Evolutionary conservation across 176 grass and related monocot genomes (phyloP).

Genomic region (Alopecurus myosuroides): DNA sequence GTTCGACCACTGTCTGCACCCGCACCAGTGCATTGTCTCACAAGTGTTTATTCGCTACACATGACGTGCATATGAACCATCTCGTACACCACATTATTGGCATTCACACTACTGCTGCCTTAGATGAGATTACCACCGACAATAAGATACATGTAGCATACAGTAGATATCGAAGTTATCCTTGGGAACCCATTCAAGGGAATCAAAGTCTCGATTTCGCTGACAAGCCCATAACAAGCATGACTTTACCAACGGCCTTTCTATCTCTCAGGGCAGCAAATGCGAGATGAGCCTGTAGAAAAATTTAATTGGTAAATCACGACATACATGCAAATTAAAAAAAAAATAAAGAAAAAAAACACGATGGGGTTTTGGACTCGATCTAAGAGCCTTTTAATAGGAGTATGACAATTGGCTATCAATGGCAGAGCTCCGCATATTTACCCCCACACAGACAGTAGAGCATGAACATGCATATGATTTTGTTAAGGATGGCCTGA

Average conservation of each 20-base stretch:
- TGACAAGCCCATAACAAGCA: conserved; percentile 48
- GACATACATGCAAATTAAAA: background rate
- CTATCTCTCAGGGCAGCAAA: conserved; percentile 84
- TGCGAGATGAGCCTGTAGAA: conserved; percentile 72
- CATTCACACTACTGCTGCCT: background rate
- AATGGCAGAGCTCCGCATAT: background rate
- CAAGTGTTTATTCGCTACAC: background rate
- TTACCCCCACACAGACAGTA: background rate
- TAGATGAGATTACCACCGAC: background rate
- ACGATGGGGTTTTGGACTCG: background rate
- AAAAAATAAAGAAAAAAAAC: no score
- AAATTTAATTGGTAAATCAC: background rate
- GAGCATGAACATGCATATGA: background rate
- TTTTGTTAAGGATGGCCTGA: background rate
- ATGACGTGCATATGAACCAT: background rate
- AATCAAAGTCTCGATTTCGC: conserved; percentile 68
- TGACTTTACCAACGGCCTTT: conserved; percentile 79
- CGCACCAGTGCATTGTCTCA: background rate
- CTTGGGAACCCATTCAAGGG: background rate
- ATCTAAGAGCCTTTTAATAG: background rate
- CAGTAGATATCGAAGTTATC: background rate
- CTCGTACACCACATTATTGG: conserved; percentile 2
- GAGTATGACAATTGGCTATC: background rate
- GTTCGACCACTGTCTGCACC: background rate
- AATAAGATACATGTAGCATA: background rate